Conservation (phyloP, 805 yeast genomes). For the Cyberlindnera bimundalis region DNA sequence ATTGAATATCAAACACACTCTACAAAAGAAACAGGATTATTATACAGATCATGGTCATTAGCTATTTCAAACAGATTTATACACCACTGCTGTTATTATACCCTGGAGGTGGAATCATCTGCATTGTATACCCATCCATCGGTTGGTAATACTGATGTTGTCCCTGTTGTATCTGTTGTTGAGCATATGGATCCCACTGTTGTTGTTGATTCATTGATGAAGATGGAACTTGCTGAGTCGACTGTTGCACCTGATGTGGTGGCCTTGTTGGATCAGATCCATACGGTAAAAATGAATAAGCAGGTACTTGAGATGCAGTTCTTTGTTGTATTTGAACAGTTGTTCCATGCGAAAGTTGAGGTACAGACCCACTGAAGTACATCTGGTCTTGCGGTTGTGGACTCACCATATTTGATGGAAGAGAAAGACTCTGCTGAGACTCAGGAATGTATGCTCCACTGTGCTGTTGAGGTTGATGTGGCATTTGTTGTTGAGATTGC, state of each 20-base stretch:
- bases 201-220: too few relatives aligned
- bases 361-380: background rate
- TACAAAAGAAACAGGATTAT: too few relatives aligned
- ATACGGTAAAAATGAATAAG: background rate
- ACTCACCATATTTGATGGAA: background rate
- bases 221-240: background rate
- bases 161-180: background rate
- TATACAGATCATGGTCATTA: too few relatives aligned
- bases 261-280: background rate
- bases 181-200: background rate
- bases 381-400: background rate
- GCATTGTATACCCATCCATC: conserved; percentile 1
- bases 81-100: background rate
- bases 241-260: background rate
- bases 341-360: background rate
- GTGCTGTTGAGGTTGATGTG: background rate
- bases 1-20: too few relatives aligned
- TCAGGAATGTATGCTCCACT: background rate
- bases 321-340: background rate
- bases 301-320: background rate
- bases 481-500: too few relatives aligned
- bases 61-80: background rate
- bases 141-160: conserved; percentile 3
- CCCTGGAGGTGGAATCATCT: conserved; percentile 1
- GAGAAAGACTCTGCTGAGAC: background rate